phyloP scores from a whole-genome alignment of 441 rosid species.

The Breynia disticha region DNA sequence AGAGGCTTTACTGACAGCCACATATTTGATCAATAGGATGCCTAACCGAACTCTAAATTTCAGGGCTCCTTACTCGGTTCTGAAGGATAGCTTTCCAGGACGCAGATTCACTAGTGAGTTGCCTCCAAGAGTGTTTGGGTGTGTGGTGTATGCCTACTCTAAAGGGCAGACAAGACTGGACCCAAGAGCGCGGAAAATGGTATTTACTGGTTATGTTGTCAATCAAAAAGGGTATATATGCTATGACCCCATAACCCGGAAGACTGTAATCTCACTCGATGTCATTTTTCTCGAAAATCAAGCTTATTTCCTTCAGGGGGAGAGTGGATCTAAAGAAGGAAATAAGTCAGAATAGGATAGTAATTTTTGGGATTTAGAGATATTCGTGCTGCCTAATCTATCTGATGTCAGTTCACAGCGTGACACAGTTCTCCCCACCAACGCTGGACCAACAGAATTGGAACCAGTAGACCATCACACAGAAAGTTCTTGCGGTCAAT shows the following conservation, averaged over 20 bases:
- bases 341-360: no score
- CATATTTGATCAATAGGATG: neutral
- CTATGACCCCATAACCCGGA: no score
- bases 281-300: neutral
- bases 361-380: no score
- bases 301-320: neutral
- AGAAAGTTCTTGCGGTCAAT: no score
- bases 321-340: no score
- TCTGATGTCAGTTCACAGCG: no score
- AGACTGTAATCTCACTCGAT: no score
- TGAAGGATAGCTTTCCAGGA: neutral
- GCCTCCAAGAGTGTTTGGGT: neutral
- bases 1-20: neutral
- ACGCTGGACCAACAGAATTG: no score
- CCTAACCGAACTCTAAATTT: neutral
- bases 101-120: neutral
- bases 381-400: no score
- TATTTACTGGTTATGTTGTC: slow-evolving; percentile 1
- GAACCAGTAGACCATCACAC: no score
- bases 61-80: no score
- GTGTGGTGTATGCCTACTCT: neutral
- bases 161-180: neutral
- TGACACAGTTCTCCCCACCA: no score
- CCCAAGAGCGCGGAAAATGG: neutral
- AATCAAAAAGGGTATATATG: neutral